phyloP scores from a whole-genome alignment of 352 stramenopile genomes.

The Globisporangium splendens region DNA sequence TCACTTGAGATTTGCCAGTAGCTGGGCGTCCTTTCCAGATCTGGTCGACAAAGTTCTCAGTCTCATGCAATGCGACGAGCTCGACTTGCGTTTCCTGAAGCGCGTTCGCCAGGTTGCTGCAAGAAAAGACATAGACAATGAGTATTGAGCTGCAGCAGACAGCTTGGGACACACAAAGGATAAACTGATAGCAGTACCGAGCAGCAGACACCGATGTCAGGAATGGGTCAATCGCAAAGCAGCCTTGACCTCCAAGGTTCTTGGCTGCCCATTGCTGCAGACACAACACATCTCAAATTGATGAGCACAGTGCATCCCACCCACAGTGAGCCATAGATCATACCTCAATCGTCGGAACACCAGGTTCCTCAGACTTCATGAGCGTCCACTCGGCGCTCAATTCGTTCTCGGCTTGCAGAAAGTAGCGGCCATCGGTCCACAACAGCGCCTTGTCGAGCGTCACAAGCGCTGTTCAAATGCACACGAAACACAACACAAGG shows the following conservation, averaged over 20 bases:
- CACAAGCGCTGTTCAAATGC: conserved; percentile 45
- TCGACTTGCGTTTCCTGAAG: conserved; percentile 69
- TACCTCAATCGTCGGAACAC: conserved; percentile 90
- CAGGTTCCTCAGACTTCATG: conserved; percentile 93
- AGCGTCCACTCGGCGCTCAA: conserved; percentile 93
- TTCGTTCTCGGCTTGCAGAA: conserved; percentile 94
- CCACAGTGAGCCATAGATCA: conserved; percentile 14
- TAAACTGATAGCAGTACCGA: conserved; percentile 24
- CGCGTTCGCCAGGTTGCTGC: conserved; percentile 58
- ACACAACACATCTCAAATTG: conserved; percentile 5
- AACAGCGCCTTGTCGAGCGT: conserved; percentile 87
- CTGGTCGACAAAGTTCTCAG: conserved; percentile 94
- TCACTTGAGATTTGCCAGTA: conserved; percentile 75
- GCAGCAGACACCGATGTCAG: conserved; percentile 89
- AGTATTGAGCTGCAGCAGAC: background rate
- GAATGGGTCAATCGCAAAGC: conserved; percentile 95
- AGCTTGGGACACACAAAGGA: no score
- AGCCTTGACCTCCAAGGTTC: conserved; percentile 52
- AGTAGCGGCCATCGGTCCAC: conserved; percentile 99
- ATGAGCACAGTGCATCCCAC: background rate
- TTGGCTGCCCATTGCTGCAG: conserved; percentile 63
- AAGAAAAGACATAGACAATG: background rate
- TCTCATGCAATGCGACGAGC: conserved; percentile 68
- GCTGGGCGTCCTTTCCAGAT: conserved; percentile 89
- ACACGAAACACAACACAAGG: background rate